phyloP scores from a whole-genome alignment of 768 basidiomycete species.

The Mycena alexandri region DNA sequence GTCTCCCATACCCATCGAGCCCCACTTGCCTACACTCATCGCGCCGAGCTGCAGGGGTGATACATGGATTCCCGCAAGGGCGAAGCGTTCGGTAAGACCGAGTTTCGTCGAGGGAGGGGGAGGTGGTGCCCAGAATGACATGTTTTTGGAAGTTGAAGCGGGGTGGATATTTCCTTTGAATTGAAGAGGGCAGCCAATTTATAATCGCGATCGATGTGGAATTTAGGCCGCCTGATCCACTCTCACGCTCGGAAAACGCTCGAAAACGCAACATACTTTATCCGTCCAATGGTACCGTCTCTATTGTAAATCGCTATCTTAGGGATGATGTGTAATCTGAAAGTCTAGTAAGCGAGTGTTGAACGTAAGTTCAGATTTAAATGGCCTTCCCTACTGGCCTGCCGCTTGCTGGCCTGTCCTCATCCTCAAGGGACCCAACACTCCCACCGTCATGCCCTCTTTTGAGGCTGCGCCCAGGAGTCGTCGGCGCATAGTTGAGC shows the following conservation, averaged over 20 bases:
- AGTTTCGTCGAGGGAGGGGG: slow-evolving; percentile 45
- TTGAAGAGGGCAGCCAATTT: no score
- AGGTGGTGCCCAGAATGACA: slow-evolving; percentile 10
- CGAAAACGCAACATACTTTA: no score
- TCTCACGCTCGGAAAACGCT: no score
- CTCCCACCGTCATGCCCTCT: background rate
- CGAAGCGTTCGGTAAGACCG: slow-evolving; percentile 49
- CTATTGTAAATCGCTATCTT: no score
- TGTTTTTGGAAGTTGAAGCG: background rate
- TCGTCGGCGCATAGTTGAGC: slow-evolving; percentile 48
- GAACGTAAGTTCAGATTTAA: no score
- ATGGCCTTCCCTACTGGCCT: background rate
- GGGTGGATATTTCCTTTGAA: no score
- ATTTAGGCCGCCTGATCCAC: no score
- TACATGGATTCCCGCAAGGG: slow-evolving; percentile 53
- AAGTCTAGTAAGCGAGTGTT: no score
- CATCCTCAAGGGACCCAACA: background rate
- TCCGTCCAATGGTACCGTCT: no score
- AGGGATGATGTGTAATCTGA: background rate
- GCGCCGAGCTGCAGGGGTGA: slow-evolving; percentile 56
- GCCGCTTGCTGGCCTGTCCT: slow-evolving; percentile 25
- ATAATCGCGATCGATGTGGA: no score
- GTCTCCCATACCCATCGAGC: slow-evolving; percentile 45
- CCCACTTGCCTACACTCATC: slow-evolving; percentile 54
- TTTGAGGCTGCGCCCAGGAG: slow-evolving; percentile 43